Evolutionary conservation across 352 stramenopile genomes (phyloP), one percentile per base, ranked within the genome.

Genomic region (Pythium phragmitis): DNA sequence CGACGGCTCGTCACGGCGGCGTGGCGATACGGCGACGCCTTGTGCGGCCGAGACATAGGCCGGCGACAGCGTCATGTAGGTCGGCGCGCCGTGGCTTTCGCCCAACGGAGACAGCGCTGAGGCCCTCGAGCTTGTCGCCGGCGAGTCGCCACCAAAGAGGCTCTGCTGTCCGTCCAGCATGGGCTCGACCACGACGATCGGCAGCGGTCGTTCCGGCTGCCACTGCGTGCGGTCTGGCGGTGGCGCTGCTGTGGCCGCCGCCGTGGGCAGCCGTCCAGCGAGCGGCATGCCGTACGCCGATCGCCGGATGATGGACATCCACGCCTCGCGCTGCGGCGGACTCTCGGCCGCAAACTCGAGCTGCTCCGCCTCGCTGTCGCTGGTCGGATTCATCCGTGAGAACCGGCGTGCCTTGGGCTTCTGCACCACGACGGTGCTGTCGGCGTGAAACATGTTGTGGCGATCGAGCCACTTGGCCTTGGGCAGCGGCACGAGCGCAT

Each of bases 271-370:
- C 39, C 42, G 51, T 30, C 57, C 26, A 7, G 37, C 13, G 5
- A 34, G 58, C 37, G 60, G 43, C 30, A 41, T 2, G 23, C 52
- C 43, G 47, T 55, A 51, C 30, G 16, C 23, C 47, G 48, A 46
- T 17, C 55, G 37, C 9, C 51, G 60, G 11, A 84, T 49, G 13
- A 77, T 73, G 4, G 37, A 55, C 60, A 84, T 74, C 76, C 79
- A 88, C 8, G 63, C 65, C 33, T 74, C 75, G 1, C 68, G 70
- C 39, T 73, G 63, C 0, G 53, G 45, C 39, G 34, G 54, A 4
- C 63, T 75, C 46, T 86, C 79, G 23, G 73, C 71, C 7, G 79
- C 75, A 57, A 88, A 85, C 28, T 75, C 42, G 30, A 73, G 76
- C 46, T 70, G 62, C 28, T 77, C 60, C 0, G 55, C 72, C 14